phyloP scores from a whole-genome alignment of 441 rosid genomes.

The Euphorbia schlechtendalii region DNA sequence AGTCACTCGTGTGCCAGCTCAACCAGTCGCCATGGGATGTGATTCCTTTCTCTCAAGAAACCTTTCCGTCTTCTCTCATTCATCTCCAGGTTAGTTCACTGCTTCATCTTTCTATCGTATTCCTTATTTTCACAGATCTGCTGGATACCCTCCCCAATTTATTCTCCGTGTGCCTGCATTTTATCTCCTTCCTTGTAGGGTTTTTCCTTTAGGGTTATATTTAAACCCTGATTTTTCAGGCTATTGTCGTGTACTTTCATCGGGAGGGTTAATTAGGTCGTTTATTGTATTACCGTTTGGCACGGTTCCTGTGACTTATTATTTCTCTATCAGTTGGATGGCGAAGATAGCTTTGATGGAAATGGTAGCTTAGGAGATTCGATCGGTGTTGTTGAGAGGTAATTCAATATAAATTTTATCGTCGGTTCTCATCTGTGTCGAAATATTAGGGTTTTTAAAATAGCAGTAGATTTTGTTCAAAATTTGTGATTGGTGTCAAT shows the following conservation, averaged over 20 bases:
- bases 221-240: conserved; percentile 53
- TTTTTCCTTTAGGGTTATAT: conserved; percentile 42
- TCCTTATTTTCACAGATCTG: conserved; percentile 39
- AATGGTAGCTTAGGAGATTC: conserved; percentile 69
- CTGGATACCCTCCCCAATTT: conserved; percentile 13
- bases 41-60: conserved; percentile 43
- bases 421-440: too few relatives aligned
- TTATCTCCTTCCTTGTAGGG: conserved; percentile 30
- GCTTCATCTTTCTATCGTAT: conserved; percentile 6
- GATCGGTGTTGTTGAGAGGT: conserved; percentile 57
- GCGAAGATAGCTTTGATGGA: conserved; percentile 44
- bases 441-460: conserved; percentile 36
- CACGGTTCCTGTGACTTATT: too few relatives aligned
- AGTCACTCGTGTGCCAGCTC: conserved; percentile 60
- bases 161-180: conserved; percentile 36
- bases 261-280: conserved; percentile 41
- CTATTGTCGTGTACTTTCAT: conserved; percentile 26
- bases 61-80: conserved; percentile 22
- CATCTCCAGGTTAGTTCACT: conserved; percentile 33
- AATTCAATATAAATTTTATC: too few relatives aligned
- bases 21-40: conserved; percentile 99
- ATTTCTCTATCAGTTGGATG: conserved; percentile 43
- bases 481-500: conserved; percentile 19
- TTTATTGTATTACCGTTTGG: too few relatives aligned
- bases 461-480: conserved; percentile 20